phyloP scores from a whole-genome alignment of 2,329 filamentous ascomycete species.

The Colletotrichum neosansevieriae region DNA sequence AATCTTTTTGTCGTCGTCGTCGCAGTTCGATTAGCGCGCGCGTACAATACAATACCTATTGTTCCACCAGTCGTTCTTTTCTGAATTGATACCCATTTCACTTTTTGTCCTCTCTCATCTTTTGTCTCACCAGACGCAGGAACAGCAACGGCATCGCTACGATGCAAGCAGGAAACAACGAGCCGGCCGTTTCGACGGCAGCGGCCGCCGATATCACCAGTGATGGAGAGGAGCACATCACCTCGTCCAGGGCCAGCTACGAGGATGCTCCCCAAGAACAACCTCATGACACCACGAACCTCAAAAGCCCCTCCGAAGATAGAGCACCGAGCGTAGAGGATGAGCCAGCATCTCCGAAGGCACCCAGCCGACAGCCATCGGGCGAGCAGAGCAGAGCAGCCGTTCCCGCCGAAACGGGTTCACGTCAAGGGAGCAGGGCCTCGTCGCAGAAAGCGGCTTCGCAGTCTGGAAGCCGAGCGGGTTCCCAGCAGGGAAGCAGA shows the following conservation, averaged over 20 bases:
- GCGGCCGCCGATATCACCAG: conserved; percentile 20
- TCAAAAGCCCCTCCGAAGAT: conserved; percentile 20
- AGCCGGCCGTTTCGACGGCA: conserved; percentile 20
- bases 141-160: conserved; percentile 1
- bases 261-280: conserved; percentile 37
- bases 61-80: conserved; percentile 24
- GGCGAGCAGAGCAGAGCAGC: conserved; percentile 20
- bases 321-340: conserved; percentile 20
- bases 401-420: conserved; percentile 8
- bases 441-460: conserved; percentile 10
- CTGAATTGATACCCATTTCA: neutral
- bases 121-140: neutral
- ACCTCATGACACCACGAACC: neutral
- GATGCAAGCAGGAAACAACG: conserved; percentile 22
- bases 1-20: conserved; percentile 18
- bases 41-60: conserved; percentile 7
- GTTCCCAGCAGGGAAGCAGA: conserved; percentile 29
- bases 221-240: conserved; percentile 27
- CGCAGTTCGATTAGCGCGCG: conserved; percentile 30
- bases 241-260: conserved; percentile 36
- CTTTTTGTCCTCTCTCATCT: neutral
- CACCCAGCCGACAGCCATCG: conserved; percentile 20
- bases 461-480: conserved; percentile 22
- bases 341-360: conserved; percentile 19
- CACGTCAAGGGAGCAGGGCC: conserved; percentile 3